Base-by-base conservation (phyloP, 2,329 filamentous ascomycete species). In the Aspergillus flavus region DNA sequence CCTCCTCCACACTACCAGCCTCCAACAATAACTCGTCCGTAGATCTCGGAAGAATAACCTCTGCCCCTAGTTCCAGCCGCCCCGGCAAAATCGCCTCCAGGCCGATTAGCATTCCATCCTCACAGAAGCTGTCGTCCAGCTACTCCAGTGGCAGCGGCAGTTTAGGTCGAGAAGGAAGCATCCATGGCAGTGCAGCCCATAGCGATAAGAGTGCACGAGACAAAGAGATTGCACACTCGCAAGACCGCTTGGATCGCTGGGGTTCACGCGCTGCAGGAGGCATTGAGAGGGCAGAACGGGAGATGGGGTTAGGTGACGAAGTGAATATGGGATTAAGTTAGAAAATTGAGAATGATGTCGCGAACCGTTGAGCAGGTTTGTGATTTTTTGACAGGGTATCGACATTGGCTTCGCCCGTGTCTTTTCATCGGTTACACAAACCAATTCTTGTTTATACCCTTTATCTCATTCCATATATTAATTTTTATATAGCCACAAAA, bases 261-360 rank as follows among this genome's bases (percentile, higher is more conserved):
- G 75, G 80, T 80, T 85, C 75, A 78, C 86, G 71, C 81, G 87
- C 76, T 82, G 83, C 68, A 74, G 83, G 66, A 78, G 83, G 67
- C 81, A 87, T 85, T 14, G 79, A 81, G 59, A 75, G 82, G 61
- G 83, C 76, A 26, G 78, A 75, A 74, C 79, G 68, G 68, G 88
- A 81, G 68, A 93, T 93, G 89, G 91, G 92, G 0, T 85, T 96
- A 57, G 91, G 91, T 1, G 93, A 97, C 74, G 93, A 96, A 73
- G 88, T 91, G 28, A 85, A 90, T 71, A 95, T 96, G 91, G 90
- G 88, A 36, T 80, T 96, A 68, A 92, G 94, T 76, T 94, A 75
- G 82, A 53, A 19, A 9, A 21, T 52, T 52, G 28, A 34, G 28
- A 19, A 32, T 34, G 19, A 16, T n/a, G 30, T 52, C 19, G 9